Conservation (phyloP, 192 early-diverging fungal species). For the Coemansia sp. region DNA sequence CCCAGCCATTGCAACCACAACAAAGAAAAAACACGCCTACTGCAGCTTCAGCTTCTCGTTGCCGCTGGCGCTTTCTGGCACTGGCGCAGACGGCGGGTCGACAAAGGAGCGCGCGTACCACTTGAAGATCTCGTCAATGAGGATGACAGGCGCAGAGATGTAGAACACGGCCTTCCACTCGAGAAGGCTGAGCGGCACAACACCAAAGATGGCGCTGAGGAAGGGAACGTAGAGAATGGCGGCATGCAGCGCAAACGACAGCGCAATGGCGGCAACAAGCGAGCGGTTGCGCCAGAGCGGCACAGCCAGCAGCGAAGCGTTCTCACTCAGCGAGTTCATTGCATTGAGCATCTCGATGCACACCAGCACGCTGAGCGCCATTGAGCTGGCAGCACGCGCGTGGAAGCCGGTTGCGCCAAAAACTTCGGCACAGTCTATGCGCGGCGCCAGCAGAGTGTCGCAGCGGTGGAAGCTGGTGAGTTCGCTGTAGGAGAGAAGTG, state of each 20-base stretch:
- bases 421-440: constrained; percentile 83
- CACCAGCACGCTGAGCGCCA: constrained; percentile 93
- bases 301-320: constrained; percentile 87
- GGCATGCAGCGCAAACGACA: constrained; percentile 94
- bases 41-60: constrained; percentile 19
- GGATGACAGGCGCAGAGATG: constrained; percentile 89
- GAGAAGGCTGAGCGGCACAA: constrained; percentile 77
- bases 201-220: constrained; percentile 89
- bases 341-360: constrained; percentile 99
- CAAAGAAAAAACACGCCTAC: constrained; percentile 3
- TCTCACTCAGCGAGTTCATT: constrained; percentile 95
- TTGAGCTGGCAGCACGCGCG: constrained; percentile 87
- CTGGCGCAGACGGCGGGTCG: constrained; percentile 28
- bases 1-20: not conserved
- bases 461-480: constrained; percentile 95
- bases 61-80: not conserved
- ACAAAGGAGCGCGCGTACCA: constrained; percentile 61
- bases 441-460: constrained; percentile 76
- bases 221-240: constrained; percentile 97
- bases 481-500: constrained; percentile 85
- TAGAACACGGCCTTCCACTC: constrained; percentile 92
- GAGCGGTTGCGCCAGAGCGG: constrained; percentile 92
- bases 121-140: constrained; percentile 93
- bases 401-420: constrained; percentile 66
- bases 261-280: constrained; percentile 76